Conservation (phyloP, 208 protist genomes). For the Crithidia mellificae region DNA sequence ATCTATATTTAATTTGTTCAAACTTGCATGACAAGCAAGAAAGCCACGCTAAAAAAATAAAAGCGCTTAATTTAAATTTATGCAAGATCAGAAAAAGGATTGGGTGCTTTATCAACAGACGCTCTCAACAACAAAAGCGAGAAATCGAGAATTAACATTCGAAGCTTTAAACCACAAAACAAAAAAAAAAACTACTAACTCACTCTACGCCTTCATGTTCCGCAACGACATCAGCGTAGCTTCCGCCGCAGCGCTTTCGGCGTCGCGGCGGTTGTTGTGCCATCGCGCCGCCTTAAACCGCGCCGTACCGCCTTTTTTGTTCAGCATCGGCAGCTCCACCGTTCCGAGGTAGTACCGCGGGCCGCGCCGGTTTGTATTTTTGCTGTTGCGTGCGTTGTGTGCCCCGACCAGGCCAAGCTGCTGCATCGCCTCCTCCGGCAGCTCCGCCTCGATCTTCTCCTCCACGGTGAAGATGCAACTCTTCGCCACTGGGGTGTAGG, state of each 20-base stretch:
- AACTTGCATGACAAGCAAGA: too few species aligned
- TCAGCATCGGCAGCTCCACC: conserved; percentile 68
- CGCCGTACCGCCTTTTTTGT: conserved; percentile 59
- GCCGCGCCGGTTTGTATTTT: conserved; percentile 46
- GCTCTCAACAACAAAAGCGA: too few species aligned
- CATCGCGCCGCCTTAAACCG: conserved; percentile 54
- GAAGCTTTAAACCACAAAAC: too few species aligned
- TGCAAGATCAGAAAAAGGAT: too few species aligned
- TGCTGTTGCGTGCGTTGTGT: conserved; percentile 32
- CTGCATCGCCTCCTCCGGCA: conserved; percentile 37
- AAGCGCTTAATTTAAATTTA: too few species aligned
- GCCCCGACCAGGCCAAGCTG: conserved; percentile 39
- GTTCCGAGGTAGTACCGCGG: conserved; percentile 54
- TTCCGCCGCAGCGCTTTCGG: conserved; percentile 60
- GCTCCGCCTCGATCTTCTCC: conserved; percentile 45
- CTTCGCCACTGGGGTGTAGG: conserved; percentile 69
- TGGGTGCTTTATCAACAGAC: too few species aligned
- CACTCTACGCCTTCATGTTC: conserved; percentile 34
- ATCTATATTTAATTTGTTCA: too few species aligned
- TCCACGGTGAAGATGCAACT: conserved; percentile 62
- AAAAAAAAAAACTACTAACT: background rate
- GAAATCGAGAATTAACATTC: too few species aligned
- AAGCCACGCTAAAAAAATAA: too few species aligned
- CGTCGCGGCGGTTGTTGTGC: conserved; percentile 49
- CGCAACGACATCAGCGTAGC: conserved; percentile 48